Conservation (phyloP, 2,329 filamentous ascomycete genomes). For the Helotiales sp. region DNA sequence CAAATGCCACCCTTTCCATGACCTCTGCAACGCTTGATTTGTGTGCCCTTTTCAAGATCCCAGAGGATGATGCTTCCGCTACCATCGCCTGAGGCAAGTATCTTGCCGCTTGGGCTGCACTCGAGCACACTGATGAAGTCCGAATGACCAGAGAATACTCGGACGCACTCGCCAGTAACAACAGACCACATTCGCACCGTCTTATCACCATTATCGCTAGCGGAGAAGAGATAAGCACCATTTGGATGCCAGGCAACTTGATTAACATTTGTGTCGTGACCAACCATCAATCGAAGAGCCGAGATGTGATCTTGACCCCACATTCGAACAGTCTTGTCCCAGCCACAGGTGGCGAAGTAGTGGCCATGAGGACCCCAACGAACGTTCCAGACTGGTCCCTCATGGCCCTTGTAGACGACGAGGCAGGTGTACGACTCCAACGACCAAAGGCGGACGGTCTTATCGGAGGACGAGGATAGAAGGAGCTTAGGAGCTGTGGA, state of each 20-base stretch:
- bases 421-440: conserved; percentile 89
- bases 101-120: conserved; percentile 83
- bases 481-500: conserved; percentile 71
- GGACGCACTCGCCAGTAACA: conserved; percentile 81
- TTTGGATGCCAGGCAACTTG: conserved; percentile 94
- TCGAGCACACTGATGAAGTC: conserved; percentile 84
- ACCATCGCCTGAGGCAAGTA: conserved; percentile 87
- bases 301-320: conserved; percentile 95
- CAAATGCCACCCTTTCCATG: conserved; percentile 93
- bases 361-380: conserved; percentile 91
- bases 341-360: conserved; percentile 86
- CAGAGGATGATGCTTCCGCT: conserved; percentile 90
- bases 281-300: conserved; percentile 82
- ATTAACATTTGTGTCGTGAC: conserved; percentile 92
- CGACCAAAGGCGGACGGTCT: conserved; percentile 88
- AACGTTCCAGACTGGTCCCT: conserved; percentile 84
- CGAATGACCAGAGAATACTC: conserved; percentile 88
- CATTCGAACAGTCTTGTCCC: conserved; percentile 85
- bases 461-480: conserved; percentile 84
- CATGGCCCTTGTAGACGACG: conserved; percentile 91
- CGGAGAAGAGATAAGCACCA: conserved; percentile 89
- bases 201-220: conserved; percentile 80
- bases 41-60: conserved; percentile 83
- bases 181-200: conserved; percentile 97
- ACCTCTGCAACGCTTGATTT: conserved; percentile 89